A percentile compares a stretch with the other conserved stretches of the same genome.
Conservation (phyloP, 2,329 filamentous ascomycete genomes). For the Monilinia aucupariae region DNA sequence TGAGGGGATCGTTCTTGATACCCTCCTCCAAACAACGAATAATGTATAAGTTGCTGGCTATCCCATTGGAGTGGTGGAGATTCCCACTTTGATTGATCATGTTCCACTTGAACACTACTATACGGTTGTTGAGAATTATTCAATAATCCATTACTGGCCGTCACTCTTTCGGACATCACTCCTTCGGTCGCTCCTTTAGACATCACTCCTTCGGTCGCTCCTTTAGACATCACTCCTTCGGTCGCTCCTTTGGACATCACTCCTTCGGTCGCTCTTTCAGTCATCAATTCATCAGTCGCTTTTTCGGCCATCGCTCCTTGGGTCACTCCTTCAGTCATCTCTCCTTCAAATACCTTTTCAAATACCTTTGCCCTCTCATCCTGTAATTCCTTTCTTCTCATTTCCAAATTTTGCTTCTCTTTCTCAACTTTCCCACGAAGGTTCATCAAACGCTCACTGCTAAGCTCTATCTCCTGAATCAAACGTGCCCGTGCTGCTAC, state of each 20-base stretch:
- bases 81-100: not conserved
- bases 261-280: no score
- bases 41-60: constrained; percentile 8
- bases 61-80: not conserved
- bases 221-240: not conserved
- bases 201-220: no score
- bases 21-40: constrained; percentile 5
- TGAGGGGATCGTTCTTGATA: not conserved
- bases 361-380: constrained; percentile 7
- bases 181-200: no score
- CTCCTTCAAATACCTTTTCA: constrained; percentile 1
- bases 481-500: constrained; percentile 1
- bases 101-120: not conserved
- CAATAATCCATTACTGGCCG: no score
- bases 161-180: not conserved
- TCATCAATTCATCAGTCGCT: no score
- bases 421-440: not conserved
- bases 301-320: no score
- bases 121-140: not conserved
- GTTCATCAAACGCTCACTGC: not conserved
- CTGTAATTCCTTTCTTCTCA: constrained; percentile 4
- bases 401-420: not conserved
- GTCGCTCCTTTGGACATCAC: not conserved
- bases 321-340: not conserved
- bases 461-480: not conserved